Base-by-base conservation (phyloP, 1,139 yeast species). In the Candida anutae region DNA sequence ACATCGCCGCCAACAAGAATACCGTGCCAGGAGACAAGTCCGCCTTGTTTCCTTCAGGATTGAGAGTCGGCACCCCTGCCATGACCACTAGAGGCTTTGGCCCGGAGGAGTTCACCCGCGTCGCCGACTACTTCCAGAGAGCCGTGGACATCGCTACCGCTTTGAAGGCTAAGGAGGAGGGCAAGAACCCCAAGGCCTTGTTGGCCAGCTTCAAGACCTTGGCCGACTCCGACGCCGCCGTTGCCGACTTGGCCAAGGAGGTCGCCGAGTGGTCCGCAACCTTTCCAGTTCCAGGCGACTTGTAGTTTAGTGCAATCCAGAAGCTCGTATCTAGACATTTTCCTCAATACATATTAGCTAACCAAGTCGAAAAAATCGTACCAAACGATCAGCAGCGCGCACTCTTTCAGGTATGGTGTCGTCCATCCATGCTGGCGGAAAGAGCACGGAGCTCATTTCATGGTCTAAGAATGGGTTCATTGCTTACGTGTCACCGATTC, bases 51-150 rank as follows among this genome's bases (percentile, higher is more conserved):
- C 97, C 97, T 46, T 84, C 94, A 29, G 97, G 97, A 43, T 69
- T 88, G 49, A 81, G 97, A 69, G 85, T 88, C 35, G 97, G 97
- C 45, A 84, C 97, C 25, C 97, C 97, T 33, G 96, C 96, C 34
- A 88, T 88, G 97, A 82, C 96, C 38, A 85, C 96, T 29, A 80
- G 97, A 68, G 96, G 96, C 16, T 80, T 88, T 47, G 79, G 81
- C 24, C 74, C 72, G 38, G 70, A 60, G 26, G 96, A 88, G 47
- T 88, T 88, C 46, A 75, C 66, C 39, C 69, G 74, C 51, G 90
- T 88, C 33, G 83, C 88, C 16, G 73, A 69, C 34, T 85, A 74
- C 64, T 79, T 88, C 53, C 80, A 81, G 50, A 63, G 62, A 43
- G 94, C 95, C 17, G 93, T 83, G 35, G 71, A 75, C 16, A 62